Percentiles rank a stretch among this genome's conserved stretches.
phyloP scores from a whole-genome alignment of 208 protist genomes.

The Leishmania major region DNA sequence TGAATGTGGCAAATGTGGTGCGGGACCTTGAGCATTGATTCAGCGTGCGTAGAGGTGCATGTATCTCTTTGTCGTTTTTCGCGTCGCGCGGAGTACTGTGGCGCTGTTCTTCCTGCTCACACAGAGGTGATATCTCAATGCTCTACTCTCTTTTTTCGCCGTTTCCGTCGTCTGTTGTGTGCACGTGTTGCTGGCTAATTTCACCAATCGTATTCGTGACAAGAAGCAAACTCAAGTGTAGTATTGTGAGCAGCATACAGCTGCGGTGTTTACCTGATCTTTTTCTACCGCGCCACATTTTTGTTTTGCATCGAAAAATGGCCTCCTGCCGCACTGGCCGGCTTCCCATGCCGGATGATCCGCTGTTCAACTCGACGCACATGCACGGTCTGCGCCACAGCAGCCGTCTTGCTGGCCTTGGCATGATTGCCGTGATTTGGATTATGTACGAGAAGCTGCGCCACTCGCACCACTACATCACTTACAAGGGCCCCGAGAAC shows the following conservation, averaged over 20 bases:
- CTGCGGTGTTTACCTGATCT: neutral
- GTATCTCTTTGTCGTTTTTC: neutral
- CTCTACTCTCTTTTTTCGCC: neutral
- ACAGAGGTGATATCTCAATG: neutral
- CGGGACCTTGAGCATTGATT: neutral
- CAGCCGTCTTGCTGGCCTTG: constrained; percentile 61
- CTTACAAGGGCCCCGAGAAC: constrained; percentile 85
- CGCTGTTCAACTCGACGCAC: constrained; percentile 59
- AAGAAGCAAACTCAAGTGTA: neutral
- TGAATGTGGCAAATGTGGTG: neutral
- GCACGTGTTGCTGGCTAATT: neutral
- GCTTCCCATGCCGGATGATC: constrained; percentile 84
- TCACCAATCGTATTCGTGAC: neutral
- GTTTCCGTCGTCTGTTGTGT: neutral
- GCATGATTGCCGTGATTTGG: constrained; percentile 69
- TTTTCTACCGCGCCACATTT: neutral
- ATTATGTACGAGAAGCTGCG: constrained; percentile 85
- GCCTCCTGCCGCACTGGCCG: constrained; percentile 79
- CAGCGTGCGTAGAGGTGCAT: neutral
- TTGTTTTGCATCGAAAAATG: constrained; percentile 6
- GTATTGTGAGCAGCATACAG: neutral
- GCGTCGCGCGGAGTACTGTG: neutral
- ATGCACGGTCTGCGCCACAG: constrained; percentile 62
- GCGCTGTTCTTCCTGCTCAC: neutral
- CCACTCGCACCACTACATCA: constrained; percentile 80